phyloP scores from a whole-genome alignment of 208 protist genomes.

The Phytomonas serpens region DNA sequence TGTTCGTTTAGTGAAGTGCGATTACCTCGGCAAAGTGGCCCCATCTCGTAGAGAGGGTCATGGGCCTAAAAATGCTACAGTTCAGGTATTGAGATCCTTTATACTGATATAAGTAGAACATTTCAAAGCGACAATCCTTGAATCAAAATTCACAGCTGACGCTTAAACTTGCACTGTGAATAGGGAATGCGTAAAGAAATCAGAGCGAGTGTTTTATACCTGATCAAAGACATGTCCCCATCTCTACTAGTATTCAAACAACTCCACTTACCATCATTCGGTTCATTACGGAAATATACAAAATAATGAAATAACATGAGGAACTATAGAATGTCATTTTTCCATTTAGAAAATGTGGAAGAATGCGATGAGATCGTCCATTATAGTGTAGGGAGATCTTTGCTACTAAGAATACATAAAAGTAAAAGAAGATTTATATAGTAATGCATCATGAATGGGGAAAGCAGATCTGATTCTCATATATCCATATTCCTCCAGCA shows the following conservation, averaged over 20 bases:
- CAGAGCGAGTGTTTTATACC: background rate
- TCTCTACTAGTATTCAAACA: background rate
- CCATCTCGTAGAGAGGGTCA: background rate
- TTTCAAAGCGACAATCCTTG: background rate
- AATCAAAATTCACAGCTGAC: background rate
- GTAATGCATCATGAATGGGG: background rate
- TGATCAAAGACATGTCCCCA: background rate
- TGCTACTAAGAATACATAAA: background rate
- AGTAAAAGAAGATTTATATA: constrained; percentile 2
- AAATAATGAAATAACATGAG: background rate
- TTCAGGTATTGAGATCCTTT: background rate
- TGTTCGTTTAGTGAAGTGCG: background rate
- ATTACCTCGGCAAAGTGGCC: background rate
- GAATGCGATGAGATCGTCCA: background rate
- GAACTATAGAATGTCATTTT: constrained; percentile 1
- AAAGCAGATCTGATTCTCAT: background rate
- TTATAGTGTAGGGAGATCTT: background rate
- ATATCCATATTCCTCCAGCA: background rate
- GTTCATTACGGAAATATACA: constrained; percentile 15
- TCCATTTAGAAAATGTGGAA: background rate
- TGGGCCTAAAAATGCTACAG: background rate
- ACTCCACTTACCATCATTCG: background rate
- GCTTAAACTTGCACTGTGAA: background rate
- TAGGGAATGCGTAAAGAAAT: background rate
- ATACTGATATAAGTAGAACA: background rate